Conservation (phyloP, 1,139 yeast species). For the Ashbya aceris region DNA sequence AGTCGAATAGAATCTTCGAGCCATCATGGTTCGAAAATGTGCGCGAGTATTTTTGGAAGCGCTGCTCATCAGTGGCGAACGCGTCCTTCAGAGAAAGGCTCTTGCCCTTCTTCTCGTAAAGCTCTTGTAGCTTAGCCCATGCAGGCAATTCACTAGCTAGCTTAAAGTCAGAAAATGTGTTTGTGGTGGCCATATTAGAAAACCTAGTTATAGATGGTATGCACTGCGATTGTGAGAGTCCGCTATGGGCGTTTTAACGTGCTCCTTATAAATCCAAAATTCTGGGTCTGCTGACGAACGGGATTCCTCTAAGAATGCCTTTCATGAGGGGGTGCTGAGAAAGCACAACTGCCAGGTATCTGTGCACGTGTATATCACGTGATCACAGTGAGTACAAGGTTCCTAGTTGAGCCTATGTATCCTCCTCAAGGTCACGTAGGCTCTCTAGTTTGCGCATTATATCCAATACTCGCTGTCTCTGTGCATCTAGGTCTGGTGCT, state of each 20-base stretch:
- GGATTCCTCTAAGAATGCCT: too few species aligned
- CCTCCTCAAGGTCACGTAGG: not conserved
- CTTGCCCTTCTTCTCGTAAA: slow-evolving; percentile 62
- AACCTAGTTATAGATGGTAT: not conserved
- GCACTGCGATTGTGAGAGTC: slow-evolving; percentile 21
- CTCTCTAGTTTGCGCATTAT: slow-evolving; percentile 1
- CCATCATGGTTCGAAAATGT: slow-evolving; percentile 78
- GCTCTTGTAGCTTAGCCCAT: slow-evolving; percentile 67
- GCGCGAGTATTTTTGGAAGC: slow-evolving; percentile 68
- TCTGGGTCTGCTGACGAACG: too few species aligned
- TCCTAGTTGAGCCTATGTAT: too few species aligned
- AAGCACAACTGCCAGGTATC: too few species aligned
- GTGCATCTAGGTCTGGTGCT: not conserved
- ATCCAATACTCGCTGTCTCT: slow-evolving; percentile 12
- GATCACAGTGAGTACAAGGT: too few species aligned
- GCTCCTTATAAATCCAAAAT: too few species aligned
- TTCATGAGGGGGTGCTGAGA: too few species aligned
- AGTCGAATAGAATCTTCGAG: slow-evolving; percentile 83
- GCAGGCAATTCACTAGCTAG: slow-evolving; percentile 72
- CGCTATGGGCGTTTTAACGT: too few species aligned
- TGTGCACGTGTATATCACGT: too few species aligned
- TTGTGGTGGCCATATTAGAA: slow-evolving; percentile 18
- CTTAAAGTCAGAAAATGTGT: slow-evolving; percentile 43
- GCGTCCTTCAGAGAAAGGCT: slow-evolving; percentile 65
- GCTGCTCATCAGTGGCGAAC: slow-evolving; percentile 60